Evolutionary conservation across 805 yeast species (phyloP).

Genomic region (Ogataea minuta): DNA sequence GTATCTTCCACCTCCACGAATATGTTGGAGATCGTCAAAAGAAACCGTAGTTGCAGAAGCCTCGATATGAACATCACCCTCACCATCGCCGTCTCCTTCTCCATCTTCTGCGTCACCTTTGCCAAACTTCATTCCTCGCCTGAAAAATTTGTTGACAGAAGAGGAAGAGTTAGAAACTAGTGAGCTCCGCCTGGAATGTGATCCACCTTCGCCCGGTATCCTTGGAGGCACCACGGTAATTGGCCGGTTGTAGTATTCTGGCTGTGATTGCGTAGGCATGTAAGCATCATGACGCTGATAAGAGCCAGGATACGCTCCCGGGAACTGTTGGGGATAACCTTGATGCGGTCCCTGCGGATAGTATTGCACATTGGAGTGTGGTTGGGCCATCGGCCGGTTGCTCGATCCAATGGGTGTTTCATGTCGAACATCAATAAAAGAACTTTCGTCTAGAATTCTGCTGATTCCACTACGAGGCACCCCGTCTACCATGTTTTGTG

Average conservation of each 20-base stretch:
- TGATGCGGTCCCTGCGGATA: conserved; percentile 6
- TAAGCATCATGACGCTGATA: conserved; percentile 5
- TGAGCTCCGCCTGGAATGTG: conserved; percentile 25
- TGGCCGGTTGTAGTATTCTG: conserved; percentile 11
- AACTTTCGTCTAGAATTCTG: conserved; percentile 40
- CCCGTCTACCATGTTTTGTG: conserved; percentile 19
- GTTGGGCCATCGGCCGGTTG: conserved; percentile 12
- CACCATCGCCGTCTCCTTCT: conserved; percentile 31
- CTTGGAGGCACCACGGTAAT: conserved; percentile 1
- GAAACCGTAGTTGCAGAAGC: conserved; percentile 43
- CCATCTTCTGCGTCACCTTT: conserved; percentile 27
- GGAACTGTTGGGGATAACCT: conserved; percentile 7
- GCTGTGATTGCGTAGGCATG: conserved; percentile 11
- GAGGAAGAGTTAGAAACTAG: conserved; percentile 30
- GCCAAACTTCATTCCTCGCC: conserved; percentile 35
- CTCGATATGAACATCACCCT: conserved; percentile 31
- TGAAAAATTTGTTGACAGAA: conserved; percentile 41
- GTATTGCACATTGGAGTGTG: conserved; percentile 6
- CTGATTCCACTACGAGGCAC: conserved; percentile 32
- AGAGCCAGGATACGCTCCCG: conserved; percentile 3
- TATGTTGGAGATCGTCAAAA: conserved; percentile 61
- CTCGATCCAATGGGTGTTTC: conserved; percentile 36
- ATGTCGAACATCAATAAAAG: conserved; percentile 43
- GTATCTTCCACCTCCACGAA: conserved; percentile 66
- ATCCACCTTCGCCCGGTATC: conserved; percentile 1